Base-by-base conservation (phyloP, 2,329 filamentous ascomycete species). In the Sporothrix globosa region DNA sequence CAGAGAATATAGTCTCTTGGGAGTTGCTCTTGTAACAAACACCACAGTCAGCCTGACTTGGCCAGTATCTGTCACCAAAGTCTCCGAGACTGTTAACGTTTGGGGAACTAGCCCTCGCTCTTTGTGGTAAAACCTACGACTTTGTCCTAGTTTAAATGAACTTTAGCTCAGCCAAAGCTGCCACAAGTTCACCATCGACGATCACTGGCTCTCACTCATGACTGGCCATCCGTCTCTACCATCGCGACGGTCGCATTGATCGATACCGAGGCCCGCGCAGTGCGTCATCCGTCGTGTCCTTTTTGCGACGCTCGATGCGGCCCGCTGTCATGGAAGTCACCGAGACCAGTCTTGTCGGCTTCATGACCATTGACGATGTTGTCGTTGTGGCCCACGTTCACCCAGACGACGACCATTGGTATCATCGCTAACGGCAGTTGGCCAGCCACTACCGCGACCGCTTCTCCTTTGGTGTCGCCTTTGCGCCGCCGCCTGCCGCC, bases 161-260 rank as follows among this genome's bases (percentile, higher is more conserved):
- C n/a, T n/a, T n/a, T n/a, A n/a, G n/a, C n/a, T n/a, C n/a, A n/a
- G n/a, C n/a, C n/a, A n/a, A n/a, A n/a, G n/a, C n/a, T n/a, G n/a
- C n/a, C n/a, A n/a, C n/a, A n/a, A n/a, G n/a, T n/a, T n/a, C n/a
- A n/a, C n/a, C n/a, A n/a, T n/a, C n/a, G n/a, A n/a, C n/a, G n/a
- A n/a, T n/a, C n/a, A n/a, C n/a, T n/a, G n/a, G n/a, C n/a, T n/a
- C n/a, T n/a, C n/a, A n/a, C n/a, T n/a, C n/a, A n/a, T n/a, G n/a
- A n/a, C n/a, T n/a, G n/a, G 77, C 83, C 5, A 80, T 86, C 52
- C 80, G 83, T 0, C 79, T 82, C 19, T 83, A 82, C 72, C 79
- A 79, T 52, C 76, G 76, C 4, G 76, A 79, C 30, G 78, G 79
- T 0, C 73, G 75, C 13, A 77, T 77, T 67, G 76, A 74, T 19